Evolutionary conservation across 2,329 filamentous ascomycete species (phyloP).

Genomic region (Canariomyces notabilis): DNA sequence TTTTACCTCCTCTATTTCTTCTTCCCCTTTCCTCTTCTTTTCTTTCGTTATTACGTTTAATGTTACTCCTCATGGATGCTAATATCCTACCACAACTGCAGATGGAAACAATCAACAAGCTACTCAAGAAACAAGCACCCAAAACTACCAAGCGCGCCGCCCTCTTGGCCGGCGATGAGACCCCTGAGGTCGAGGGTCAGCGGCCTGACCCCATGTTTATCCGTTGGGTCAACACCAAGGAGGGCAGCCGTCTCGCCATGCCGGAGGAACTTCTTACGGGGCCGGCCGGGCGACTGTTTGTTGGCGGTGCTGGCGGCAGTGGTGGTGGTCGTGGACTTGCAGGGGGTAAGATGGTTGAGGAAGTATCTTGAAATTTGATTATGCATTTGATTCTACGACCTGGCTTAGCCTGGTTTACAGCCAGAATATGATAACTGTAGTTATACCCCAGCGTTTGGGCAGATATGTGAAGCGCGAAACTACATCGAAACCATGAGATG

Average conservation of each 20-base stretch:
- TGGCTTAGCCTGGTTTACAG: background rate
- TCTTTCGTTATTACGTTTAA: too few species aligned
- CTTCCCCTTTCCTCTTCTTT: background rate
- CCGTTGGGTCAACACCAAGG: conserved; percentile 65
- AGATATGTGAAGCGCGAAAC: too few species aligned
- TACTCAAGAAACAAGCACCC: conserved; percentile 78
- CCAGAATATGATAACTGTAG: background rate
- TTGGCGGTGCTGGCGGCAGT: conserved; percentile 12
- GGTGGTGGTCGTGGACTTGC: conserved; percentile 26
- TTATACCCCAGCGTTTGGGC: background rate
- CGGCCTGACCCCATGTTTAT: conserved; percentile 58
- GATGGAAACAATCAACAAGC: conserved; percentile 89
- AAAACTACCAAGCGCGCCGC: conserved; percentile 59
- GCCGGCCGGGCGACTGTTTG: conserved; percentile 58
- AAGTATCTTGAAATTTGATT: conserved; percentile 33
- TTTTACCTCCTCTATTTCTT: too few species aligned
- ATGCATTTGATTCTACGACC: background rate
- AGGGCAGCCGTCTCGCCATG: conserved; percentile 58
- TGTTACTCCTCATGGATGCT: background rate
- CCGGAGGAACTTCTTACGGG: conserved; percentile 63
- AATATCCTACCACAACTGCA: conserved; percentile 30
- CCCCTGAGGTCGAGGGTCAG: conserved; percentile 42
- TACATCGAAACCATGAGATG: too few species aligned
- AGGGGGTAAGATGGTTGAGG: conserved; percentile 50
- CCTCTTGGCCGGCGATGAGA: conserved; percentile 42